Evolutionary conservation across 2,329 filamentous ascomycete species (phyloP), one percentile per base, ranked within the genome.

Genomic region (Paramyrothecium roridum): DNA sequence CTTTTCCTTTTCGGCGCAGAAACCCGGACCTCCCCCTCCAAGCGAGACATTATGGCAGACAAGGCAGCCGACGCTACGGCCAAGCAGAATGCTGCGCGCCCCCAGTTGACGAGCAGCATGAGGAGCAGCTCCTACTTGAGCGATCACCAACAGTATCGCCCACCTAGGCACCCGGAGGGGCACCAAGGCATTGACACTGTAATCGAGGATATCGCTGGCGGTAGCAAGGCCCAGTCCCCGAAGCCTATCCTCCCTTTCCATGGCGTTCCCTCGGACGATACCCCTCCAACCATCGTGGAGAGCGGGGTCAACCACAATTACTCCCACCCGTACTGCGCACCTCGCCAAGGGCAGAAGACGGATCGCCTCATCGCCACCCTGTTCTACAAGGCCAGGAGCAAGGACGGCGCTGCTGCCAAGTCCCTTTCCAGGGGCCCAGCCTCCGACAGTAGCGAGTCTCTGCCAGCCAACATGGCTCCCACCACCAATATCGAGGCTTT

Each of bases 181-280:
- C 78, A 81, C 66, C 83, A 84, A 59, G 84, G 83, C 58, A 87
- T 87, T 62, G 85, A 88, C 65, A 84, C 83, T 48, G 83, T 87
- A 17, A 80, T 87, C 52, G 84, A 87, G 67, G 80, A 83, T 57
- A 64, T 79, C 33, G 56, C 72, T 73, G 57, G 68, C 68, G 30
- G 67, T 71, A 34, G 68, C 67, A 45, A 64, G 70, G 20, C 66
- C 73, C 23, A 74, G 50, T 70, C 76, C 13, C 49, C 49, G 13
- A 77, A 74, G 62, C 58, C 74, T 16, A 71, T 76, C 54, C 70
- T 77, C 51, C 76, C 76, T 34, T 87, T 84, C 72, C 84, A 80
- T 60, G 85, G 85, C 56, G 76, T 87, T 50, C 84, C 84, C 8
- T 83, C 82, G 53, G 76, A 81, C 30, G 79, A 83, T 26, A 76